A percentile compares a stretch with the other conserved stretches of the same genome.
These are phyloP conservation scores for Phoenix roebelenii DNA, from an alignment of 176 grass and related monocot genomes.

Conservation along the genomic window DNA sequence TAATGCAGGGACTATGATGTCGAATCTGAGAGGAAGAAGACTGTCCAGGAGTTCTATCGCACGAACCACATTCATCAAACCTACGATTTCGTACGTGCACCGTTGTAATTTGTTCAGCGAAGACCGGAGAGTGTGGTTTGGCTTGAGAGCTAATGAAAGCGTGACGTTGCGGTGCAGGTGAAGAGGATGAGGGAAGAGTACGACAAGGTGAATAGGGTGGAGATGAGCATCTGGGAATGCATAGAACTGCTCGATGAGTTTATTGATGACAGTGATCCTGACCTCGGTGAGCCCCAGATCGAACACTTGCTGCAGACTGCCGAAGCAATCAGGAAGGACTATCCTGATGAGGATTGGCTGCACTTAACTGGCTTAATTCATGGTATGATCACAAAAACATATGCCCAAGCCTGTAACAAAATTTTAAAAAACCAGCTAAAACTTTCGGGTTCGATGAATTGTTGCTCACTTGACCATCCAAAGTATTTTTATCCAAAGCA, in stretches of 20 bases:
- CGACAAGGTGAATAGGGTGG: slow-evolving; percentile 51
- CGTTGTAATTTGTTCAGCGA: too few species aligned
- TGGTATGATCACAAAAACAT: slow-evolving; percentile 16
- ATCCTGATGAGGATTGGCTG: slow-evolving; percentile 86
- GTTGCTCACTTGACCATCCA: too few species aligned
- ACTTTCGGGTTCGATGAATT: too few species aligned
- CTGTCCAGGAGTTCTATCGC: slow-evolving; percentile 77
- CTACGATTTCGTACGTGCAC: slow-evolving; percentile 41
- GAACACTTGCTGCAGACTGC: slow-evolving; percentile 95
- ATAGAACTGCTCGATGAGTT: slow-evolving; percentile 82
- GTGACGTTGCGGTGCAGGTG: slow-evolving; percentile 25
- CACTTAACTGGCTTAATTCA: slow-evolving; percentile 96
- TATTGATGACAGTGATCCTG: slow-evolving; percentile 85
- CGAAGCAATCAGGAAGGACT: slow-evolving; percentile 91
- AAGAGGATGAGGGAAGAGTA: slow-evolving; percentile 43
- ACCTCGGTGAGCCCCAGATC: slow-evolving; percentile 92
- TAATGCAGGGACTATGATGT: slow-evolving; percentile 62
- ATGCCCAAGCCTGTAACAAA: too few species aligned
- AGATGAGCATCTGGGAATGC: slow-evolving; percentile 92
- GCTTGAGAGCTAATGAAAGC: too few species aligned
- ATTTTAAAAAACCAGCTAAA: too few species aligned
- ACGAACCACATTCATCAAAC: slow-evolving; percentile 64
- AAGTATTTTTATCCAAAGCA: too few species aligned
- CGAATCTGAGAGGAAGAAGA: slow-evolving; percentile 64
- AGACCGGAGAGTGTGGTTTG: too few species aligned